phyloP scores from a whole-genome alignment of 164 flowering plant genomes.

The Pachysandra terminalis region DNA sequence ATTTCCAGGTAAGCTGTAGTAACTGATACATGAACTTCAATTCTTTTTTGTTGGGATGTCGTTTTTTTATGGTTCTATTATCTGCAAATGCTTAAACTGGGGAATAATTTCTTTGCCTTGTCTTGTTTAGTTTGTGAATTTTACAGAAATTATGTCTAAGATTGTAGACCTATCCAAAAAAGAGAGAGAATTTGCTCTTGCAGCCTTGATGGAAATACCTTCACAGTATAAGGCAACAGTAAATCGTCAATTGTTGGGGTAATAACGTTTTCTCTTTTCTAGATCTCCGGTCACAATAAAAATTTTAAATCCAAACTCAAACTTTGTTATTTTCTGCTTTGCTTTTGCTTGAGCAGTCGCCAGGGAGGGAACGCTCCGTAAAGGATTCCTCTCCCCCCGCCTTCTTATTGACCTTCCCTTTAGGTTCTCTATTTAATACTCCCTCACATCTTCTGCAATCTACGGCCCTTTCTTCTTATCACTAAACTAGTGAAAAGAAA shows the following conservation, averaged over 20 bases:
- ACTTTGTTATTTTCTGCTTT: not conserved
- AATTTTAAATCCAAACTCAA: too few relatives aligned
- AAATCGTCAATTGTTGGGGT: constrained; percentile 61
- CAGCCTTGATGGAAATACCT: constrained; percentile 84
- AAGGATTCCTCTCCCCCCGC: constrained; percentile 83
- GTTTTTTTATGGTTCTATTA: not conserved
- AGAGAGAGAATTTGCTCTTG: constrained; percentile 68
- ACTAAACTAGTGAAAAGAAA: not conserved
- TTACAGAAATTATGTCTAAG: constrained; percentile 72
- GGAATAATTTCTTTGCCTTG: not conserved
- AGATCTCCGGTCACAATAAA: not conserved
- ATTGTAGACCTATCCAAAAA: constrained; percentile 45
- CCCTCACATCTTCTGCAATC: too few relatives aligned
- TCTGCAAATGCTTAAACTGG: not conserved
- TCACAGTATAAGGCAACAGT: constrained; percentile 76
- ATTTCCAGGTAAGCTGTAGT: constrained; percentile 60
- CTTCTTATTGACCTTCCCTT: constrained; percentile 31
- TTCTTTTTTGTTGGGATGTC: not conserved
- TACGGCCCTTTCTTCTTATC: constrained; percentile 2
- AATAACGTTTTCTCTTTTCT: constrained; percentile 6
- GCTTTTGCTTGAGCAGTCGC: constrained; percentile 40
- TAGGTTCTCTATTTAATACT: too few relatives aligned
- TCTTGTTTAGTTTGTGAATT: constrained; percentile 67
- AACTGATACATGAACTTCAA: not conserved
- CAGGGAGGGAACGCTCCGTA: constrained; percentile 39